These are phyloP conservation scores for Russula ochroleuca DNA, from an alignment of 768 basidiomycete genomes.

Conservation along the genomic window DNA sequence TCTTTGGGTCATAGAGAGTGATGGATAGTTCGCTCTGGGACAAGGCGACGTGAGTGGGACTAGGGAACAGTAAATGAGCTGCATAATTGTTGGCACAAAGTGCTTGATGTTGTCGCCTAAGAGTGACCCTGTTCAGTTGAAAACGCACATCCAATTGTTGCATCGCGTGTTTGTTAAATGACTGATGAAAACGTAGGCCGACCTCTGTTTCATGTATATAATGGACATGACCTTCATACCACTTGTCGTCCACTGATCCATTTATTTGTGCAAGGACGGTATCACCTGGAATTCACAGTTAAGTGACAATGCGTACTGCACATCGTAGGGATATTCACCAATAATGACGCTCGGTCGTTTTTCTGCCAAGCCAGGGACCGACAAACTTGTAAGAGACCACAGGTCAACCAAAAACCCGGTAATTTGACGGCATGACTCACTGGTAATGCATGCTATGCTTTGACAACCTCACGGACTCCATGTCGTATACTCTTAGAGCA, in stretches of 20 bases:
- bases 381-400: not conserved
- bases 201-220: not conserved
- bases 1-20: conserved; percentile 4
- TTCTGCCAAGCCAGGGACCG: conserved; percentile 18
- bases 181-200: not conserved
- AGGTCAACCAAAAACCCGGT: not conserved
- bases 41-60: not conserved
- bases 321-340: not conserved
- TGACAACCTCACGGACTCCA: conserved; percentile 4
- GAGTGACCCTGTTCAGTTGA: conserved; percentile 49
- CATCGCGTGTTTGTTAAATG: not conserved
- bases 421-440: not conserved
- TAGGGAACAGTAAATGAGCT: conserved; percentile 5
- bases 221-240: conserved; percentile 19
- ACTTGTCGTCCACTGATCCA: not conserved
- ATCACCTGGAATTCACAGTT: conserved; percentile 4
- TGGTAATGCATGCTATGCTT: conserved; percentile 1
- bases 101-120: conserved; percentile 46
- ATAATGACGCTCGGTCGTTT: conserved; percentile 16
- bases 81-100: not conserved
- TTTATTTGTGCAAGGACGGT: not conserved
- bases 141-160: conserved; percentile 35
- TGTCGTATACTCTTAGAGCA: conserved; percentile 7
- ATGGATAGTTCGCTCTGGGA: not conserved
- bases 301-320: not conserved